phyloP scores from a whole-genome alignment of 2,329 filamentous ascomycete species.

The Dactylellina haptotyla region DNA sequence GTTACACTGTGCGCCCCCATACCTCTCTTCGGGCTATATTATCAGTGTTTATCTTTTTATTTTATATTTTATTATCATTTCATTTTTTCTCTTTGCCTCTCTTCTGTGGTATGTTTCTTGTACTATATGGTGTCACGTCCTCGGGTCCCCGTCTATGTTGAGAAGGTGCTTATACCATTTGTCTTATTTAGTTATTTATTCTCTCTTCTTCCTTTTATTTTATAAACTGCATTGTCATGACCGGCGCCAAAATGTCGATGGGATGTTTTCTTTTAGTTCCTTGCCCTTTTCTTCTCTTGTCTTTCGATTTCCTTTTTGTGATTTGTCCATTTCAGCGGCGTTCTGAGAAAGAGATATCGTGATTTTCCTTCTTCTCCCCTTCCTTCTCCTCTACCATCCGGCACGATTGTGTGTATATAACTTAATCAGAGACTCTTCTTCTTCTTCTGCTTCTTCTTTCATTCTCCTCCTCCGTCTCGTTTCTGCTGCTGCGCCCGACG shows the following conservation, averaged over 20 bases:
- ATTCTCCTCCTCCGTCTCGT: neutral
- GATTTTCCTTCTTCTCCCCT: neutral
- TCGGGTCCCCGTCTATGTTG: neutral
- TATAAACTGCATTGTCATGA: slow-evolving; percentile 44
- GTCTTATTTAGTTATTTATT: too few relatives aligned
- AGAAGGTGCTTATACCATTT: slow-evolving; percentile 30
- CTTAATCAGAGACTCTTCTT: slow-evolving; percentile 7
- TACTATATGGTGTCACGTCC: slow-evolving; percentile 39
- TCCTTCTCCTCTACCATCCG: neutral
- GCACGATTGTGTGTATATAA: slow-evolving; percentile 45
- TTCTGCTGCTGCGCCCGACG: neutral
- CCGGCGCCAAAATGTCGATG: slow-evolving; percentile 47
- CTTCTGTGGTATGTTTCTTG: slow-evolving; percentile 1
- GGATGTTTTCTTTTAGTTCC: slow-evolving; percentile 35
- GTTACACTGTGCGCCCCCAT: neutral
- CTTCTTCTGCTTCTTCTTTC: too few relatives aligned
- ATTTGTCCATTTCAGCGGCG: slow-evolving; percentile 22
- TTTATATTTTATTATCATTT: neutral
- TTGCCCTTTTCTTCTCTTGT: neutral
- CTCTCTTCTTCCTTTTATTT: too few relatives aligned
- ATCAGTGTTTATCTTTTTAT: neutral
- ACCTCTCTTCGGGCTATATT: neutral
- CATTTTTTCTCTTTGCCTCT: neutral
- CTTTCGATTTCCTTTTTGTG: slow-evolving; percentile 12
- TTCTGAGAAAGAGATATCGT: slow-evolving; percentile 32